These are phyloP conservation scores for Phalaenopsis hybrid DNA, from an alignment of 116 monocot genomes.

Conservation along the genomic window DNA sequence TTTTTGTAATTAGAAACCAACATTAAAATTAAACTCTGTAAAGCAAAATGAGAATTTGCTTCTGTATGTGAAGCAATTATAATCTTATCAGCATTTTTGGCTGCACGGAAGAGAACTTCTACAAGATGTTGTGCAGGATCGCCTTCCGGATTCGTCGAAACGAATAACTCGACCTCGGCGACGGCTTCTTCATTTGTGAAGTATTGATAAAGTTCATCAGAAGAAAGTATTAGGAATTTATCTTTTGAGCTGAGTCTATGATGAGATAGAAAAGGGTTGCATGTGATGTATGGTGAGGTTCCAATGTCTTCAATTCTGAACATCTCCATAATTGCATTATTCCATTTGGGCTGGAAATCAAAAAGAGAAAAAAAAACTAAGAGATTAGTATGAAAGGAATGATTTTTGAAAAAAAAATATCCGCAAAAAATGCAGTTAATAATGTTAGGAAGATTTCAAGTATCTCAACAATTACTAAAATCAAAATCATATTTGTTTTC, in stretches of 20 bases:
- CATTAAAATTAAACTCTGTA: too few species aligned
- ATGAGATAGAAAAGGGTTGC: constrained; percentile 22
- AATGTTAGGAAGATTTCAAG: not conserved
- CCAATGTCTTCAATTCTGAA: constrained; percentile 37
- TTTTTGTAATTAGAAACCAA: too few species aligned
- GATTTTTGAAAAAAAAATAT: not conserved
- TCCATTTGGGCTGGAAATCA: constrained; percentile 19
- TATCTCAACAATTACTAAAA: too few species aligned
- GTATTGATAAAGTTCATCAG: constrained; percentile 36
- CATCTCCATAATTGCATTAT: constrained; percentile 28
- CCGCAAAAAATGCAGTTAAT: not conserved
- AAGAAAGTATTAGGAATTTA: constrained; percentile 28
- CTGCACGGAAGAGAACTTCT: constrained; percentile 50
- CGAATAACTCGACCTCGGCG: constrained; percentile 32
- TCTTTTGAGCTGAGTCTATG: constrained; percentile 16
- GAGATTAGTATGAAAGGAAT: not conserved
- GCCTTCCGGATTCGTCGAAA: constrained; percentile 32
- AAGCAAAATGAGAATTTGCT: too few species aligned
- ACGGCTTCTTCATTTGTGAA: constrained; percentile 40
- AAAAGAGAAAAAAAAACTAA: not conserved
- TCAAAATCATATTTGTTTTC: too few species aligned
- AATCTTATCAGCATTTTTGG: not conserved
- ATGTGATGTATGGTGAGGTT: constrained; percentile 35
- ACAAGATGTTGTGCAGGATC: constrained; percentile 60
- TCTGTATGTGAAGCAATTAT: too few species aligned